Conservation (phyloP, 1,284 basidiomycete genomes). For the Cutaneotrichosporon sp. region DNA sequence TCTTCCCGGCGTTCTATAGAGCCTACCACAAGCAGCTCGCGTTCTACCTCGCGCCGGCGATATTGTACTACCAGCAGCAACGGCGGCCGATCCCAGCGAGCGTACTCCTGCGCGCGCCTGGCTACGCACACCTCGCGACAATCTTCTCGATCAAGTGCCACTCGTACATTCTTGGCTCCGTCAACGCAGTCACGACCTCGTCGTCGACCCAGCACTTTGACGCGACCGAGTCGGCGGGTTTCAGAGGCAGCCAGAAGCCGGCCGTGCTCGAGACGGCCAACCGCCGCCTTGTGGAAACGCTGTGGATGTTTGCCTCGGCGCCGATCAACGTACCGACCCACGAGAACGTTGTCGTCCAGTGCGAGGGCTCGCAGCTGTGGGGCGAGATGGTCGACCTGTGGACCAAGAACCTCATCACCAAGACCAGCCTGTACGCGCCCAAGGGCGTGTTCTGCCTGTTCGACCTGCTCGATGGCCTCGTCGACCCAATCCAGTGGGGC, state of each 20-base stretch:
- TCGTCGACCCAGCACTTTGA: slow-evolving; percentile 53
- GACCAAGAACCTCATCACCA: slow-evolving; percentile 54
- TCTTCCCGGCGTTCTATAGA: slow-evolving; percentile 58
- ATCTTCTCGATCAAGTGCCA: slow-evolving; percentile 54
- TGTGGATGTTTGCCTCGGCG: slow-evolving; percentile 53
- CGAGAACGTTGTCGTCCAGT: slow-evolving; percentile 40
- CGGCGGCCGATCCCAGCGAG: slow-evolving; percentile 43
- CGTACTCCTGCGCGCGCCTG: slow-evolving; percentile 54
- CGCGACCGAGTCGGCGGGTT: slow-evolving; percentile 56
- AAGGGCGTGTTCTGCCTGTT: slow-evolving; percentile 56
- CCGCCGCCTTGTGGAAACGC: slow-evolving; percentile 55
- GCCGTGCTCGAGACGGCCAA: slow-evolving; percentile 57
- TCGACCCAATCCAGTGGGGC: slow-evolving; percentile 42
- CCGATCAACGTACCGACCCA: slow-evolving; percentile 40
- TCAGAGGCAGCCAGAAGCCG: slow-evolving; percentile 55
- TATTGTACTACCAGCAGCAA: slow-evolving; percentile 44
- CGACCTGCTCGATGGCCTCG: slow-evolving; percentile 52
- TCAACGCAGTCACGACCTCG: slow-evolving; percentile 55
- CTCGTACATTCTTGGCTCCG: slow-evolving; percentile 55
- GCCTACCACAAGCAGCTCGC: slow-evolving; percentile 58
- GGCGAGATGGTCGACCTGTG: slow-evolving; percentile 55
- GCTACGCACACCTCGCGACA: slow-evolving; percentile 54
- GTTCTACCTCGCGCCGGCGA: slow-evolving; percentile 49
- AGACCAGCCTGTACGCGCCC: slow-evolving; percentile 57
- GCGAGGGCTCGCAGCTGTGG: slow-evolving; percentile 52